These are phyloP conservation scores for Hyparrhenia diplandra DNA, from an alignment of 176 grass and related monocot genomes.

Conservation along the genomic window DNA sequence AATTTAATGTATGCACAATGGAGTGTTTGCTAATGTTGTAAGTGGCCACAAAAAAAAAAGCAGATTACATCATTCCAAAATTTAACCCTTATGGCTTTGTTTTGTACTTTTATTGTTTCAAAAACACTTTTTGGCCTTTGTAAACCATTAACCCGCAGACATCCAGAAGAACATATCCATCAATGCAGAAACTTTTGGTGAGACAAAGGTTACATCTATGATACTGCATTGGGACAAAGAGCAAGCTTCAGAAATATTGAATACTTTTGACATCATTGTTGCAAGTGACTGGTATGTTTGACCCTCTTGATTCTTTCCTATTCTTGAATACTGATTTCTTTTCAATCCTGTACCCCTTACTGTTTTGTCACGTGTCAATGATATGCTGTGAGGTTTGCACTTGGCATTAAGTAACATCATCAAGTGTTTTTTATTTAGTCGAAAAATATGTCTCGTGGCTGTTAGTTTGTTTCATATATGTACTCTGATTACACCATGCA, in stretches of 20 bases:
- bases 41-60: neutral
- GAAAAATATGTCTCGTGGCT: neutral
- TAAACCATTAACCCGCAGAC: constrained; percentile 77
- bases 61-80: neutral
- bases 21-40: neutral
- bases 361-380: neutral
- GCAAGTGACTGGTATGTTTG: constrained; percentile 90
- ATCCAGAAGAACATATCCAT: constrained; percentile 70
- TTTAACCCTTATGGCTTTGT: neutral
- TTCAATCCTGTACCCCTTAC: neutral
- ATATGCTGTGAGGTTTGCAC: neutral
- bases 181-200: constrained; percentile 61
- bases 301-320: constrained; percentile 5
- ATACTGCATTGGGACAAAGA: constrained; percentile 76
- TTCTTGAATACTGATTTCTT: constrained; percentile 12
- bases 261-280: constrained; percentile 82
- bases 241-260: constrained; percentile 44
- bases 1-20: neutral
- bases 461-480: neutral
- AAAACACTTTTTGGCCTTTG: constrained; percentile 11
- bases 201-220: constrained; percentile 67
- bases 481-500: neutral
- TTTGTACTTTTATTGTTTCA: neutral
- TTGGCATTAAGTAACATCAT: neutral
- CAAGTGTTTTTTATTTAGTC: neutral